Conservation (phyloP, 176 grass and related monocot species). For the Musa beccarii region DNA sequence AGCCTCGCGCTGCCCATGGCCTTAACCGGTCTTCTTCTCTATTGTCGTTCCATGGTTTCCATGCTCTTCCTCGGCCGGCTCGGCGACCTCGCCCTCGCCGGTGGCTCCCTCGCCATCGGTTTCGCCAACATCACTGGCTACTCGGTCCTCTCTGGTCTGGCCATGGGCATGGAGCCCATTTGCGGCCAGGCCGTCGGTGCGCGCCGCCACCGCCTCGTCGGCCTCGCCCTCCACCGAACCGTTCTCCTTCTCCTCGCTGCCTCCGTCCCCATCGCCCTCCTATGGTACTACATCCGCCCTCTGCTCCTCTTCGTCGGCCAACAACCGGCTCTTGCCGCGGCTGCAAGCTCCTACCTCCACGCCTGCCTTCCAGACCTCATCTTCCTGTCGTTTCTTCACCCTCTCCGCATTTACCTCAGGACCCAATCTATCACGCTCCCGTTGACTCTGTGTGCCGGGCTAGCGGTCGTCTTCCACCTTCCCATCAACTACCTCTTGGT, state of each 20-base stretch:
- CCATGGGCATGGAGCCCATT: conserved; percentile 86
- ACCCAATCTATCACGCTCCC: conserved; percentile 72
- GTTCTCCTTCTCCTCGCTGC: conserved; percentile 56
- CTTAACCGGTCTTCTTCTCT: conserved; percentile 64
- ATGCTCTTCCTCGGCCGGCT: conserved; percentile 85
- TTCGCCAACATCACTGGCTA: conserved; percentile 93
- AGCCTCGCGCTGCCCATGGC: conserved; percentile 63
- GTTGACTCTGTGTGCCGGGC: conserved; percentile 46
- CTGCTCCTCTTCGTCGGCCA: conserved; percentile 64
- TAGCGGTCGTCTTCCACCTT: conserved; percentile 48
- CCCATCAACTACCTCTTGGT: conserved; percentile 67
- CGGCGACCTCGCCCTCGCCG: conserved; percentile 67
- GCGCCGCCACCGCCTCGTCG: conserved; percentile 41
- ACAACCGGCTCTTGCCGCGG: conserved; percentile 44
- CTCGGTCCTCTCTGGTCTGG: conserved; percentile 65
- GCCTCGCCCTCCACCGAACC: conserved; percentile 59
- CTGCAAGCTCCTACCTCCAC: conserved; percentile 58
- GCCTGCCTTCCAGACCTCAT: conserved; percentile 72
- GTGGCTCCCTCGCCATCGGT: conserved; percentile 81
- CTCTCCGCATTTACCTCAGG: conserved; percentile 84
- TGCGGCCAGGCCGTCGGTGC: conserved; percentile 87
- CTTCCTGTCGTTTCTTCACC: conserved; percentile 80
- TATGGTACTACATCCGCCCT: conserved; percentile 64
- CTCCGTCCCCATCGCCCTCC: conserved; percentile 44
- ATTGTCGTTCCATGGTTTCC: conserved; percentile 78